Evolutionary conservation across 371 early-diverging fungal genomes (phyloP).

Genomic region (Parasitella parasitica): DNA sequence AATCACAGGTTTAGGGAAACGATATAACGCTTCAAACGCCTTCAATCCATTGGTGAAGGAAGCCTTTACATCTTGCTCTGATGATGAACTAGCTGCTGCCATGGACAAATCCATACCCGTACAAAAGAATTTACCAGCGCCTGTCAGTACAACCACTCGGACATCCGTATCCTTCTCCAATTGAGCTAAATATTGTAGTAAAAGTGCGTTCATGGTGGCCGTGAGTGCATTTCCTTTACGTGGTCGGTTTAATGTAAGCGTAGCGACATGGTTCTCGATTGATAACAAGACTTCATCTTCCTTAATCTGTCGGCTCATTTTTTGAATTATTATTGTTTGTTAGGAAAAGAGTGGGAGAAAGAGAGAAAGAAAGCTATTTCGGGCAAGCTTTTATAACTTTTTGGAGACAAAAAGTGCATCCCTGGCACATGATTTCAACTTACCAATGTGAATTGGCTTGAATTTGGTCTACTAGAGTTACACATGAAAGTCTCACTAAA

Average conservation of each 20-base stretch:
- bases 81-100: slow-evolving; percentile 25
- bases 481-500: background rate
- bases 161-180: slow-evolving; percentile 51
- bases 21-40: slow-evolving; percentile 45
- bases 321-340: background rate
- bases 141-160: slow-evolving; percentile 65
- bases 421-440: slow-evolving; percentile 2
- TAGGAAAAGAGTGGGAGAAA: background rate
- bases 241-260: slow-evolving; percentile 59
- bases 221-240: slow-evolving; percentile 65
- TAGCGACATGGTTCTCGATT: slow-evolving; percentile 47
- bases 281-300: slow-evolving; percentile 12
- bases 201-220: slow-evolving; percentile 46
- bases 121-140: slow-evolving; percentile 73
- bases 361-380: no score
- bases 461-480: background rate
- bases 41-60: slow-evolving; percentile 32
- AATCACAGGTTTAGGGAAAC: slow-evolving; percentile 64
- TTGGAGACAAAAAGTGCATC: background rate
- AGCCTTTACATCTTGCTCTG: slow-evolving; percentile 28
- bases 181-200: slow-evolving; percentile 43
- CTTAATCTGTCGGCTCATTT: background rate
- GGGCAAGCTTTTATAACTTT: background rate
- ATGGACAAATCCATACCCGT: slow-evolving; percentile 70
- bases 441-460: slow-evolving; percentile 8